Base-by-base conservation (phyloP, 2,329 filamentous ascomycete species). In the Sarocladium brachiariae region DNA sequence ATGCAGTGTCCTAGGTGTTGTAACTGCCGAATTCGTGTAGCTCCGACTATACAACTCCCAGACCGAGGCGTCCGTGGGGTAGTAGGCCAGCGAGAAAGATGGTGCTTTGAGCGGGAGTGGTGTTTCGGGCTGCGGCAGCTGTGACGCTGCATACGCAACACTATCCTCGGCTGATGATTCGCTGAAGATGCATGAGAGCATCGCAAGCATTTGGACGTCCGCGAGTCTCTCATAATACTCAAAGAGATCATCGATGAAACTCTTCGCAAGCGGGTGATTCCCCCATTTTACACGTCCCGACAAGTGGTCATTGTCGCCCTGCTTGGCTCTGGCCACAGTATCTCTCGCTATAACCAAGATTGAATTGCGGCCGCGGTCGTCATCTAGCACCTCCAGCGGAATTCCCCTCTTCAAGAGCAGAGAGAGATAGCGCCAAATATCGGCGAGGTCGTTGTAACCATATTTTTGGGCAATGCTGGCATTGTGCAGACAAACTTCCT, bases 401-500 rank as follows among this genome's bases (percentile, higher is more conserved):
- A 91, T 83, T 39, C 89, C 82, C 57, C 87, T 86, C 56, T 83
- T 82, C 41, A 97, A 71, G 5, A 97, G 74, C 52, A 96, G 72
- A 16, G 81, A 84, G 50, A 89, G 75, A 56, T 96, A 85, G 46
- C 80, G 81, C 93, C 93, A 99, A 6, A 95, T 80, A 57, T 89
- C 81, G 23, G 86, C 84, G 25, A 95, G 68, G 55, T 96, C 88
- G 13, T 74, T 65, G 55, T 81, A 78, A 4, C 85, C 87, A 57
- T 86, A 77, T 55, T 81, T 83, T 57, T 82, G 76, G 8, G 92
- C 91, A 41, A 95, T 82, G 1, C 70, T 69, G 8, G 90, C 88
- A 64, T 99, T 99, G 59, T 95, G 86, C 39, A 80, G 75, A 65
- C 92, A 97, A 3, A 96, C 82, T 33, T 86, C 79, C n/a, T 83